Base-by-base conservation (phyloP, 768 basidiomycete genomes). In the Boletus sensibilis region DNA sequence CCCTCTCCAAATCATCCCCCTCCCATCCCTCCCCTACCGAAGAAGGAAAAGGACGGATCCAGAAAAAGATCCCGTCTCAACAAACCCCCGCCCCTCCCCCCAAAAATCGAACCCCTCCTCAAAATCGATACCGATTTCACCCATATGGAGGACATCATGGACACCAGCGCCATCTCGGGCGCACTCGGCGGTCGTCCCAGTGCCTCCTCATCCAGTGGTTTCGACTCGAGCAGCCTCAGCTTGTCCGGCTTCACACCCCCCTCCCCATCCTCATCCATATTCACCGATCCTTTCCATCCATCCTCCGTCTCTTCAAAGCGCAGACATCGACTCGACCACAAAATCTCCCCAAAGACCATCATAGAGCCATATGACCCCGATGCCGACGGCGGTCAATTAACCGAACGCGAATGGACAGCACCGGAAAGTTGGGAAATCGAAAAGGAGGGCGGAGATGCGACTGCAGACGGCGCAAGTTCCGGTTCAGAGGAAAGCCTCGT, bases 131-230 rank as follows among this genome's bases (percentile, higher is more conserved):
- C 57, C 64, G 71, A 56, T 66, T 71, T 50, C 42, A 81, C 87
- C 11, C 74, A 82, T 49, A 93, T 97, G 82, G 87, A 90, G 38
- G 94, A 88, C 7, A 93, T 97, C 65, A 75, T 96, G 58, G 78
- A 93, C 64, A 18, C 51, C 56, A 16, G 46, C 64, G 21, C 57
- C 57, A 8, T 41, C 10, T 40, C 67, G 0, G 37, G 45, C 27
- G 50, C 59, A 10, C 29, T 53, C 48, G 27, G 50, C 50, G 38
- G 54, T 62, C 60, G 65, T 65, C 57, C 56, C 64, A 51, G 61
- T 53, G 48, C 53, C 52, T 49, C 67, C 37, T 57, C 62, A 9
- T 57, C 62, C 45, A 52, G 49, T 42, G 47, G 50, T 12, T 52
- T 64, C n/a, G 65, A 66, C 31, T 55, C 68, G 33, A 74, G 73